Evolutionary conservation across 495 filamentous ascomycete species (phyloP).

Genomic region (Tuber borchii): DNA sequence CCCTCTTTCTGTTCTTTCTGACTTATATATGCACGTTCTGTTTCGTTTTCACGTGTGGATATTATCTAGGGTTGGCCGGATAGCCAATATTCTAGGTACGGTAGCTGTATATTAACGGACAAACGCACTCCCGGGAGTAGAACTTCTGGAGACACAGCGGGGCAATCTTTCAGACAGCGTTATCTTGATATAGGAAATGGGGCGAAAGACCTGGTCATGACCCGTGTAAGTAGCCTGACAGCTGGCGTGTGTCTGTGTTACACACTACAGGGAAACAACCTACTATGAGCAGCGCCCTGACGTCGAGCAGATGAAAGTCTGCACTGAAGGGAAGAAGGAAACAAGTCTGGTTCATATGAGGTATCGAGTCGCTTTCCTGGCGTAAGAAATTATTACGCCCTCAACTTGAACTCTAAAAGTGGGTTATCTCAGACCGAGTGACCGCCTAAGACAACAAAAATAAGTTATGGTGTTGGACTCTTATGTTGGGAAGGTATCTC

Average conservation of each 20-base stretch:
- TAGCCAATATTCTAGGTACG: neutral
- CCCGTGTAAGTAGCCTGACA: neutral
- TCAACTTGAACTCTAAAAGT: neutral
- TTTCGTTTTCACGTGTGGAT: neutral
- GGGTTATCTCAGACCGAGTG: neutral
- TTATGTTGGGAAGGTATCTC: neutral
- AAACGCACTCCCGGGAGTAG: neutral
- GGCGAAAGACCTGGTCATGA: neutral
- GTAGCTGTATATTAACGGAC: neutral
- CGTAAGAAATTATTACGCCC: neutral
- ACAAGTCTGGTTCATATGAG: neutral
- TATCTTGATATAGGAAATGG: neutral
- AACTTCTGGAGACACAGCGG: neutral
- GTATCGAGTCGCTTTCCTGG: neutral
- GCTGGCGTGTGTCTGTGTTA: neutral
- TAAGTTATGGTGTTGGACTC: neutral
- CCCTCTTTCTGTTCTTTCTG: neutral
- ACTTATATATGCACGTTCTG: neutral
- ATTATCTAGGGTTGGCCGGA: neutral
- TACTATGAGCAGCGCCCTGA: neutral
- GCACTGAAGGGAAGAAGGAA: neutral
- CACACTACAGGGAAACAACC: neutral
- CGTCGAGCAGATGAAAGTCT: neutral
- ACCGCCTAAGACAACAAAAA: neutral
- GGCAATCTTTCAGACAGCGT: neutral